Conservation (phyloP, 192 early-diverging fungal species). For the Podila clonocystis region DNA sequence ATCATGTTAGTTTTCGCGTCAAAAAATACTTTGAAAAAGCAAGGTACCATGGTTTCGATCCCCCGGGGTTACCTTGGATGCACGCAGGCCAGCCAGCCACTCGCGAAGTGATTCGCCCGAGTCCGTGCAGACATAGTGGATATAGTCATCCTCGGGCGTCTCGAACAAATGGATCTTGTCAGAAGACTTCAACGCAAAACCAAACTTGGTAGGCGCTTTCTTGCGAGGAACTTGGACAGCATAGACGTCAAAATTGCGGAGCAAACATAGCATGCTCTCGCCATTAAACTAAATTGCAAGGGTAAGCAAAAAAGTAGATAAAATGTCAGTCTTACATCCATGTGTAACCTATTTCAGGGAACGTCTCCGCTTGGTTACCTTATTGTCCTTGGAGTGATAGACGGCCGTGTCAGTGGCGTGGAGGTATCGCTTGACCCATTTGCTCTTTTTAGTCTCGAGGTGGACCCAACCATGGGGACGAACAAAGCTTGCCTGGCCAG, state of each 20-base stretch:
- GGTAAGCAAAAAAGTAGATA: neutral
- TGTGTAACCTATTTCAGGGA: no score
- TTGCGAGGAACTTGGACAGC: constrained; percentile 73
- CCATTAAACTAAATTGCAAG: constrained; percentile 36
- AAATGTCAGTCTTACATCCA: constrained; percentile 9
- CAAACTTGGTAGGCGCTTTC: constrained; percentile 80
- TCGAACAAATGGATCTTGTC: constrained; percentile 83
- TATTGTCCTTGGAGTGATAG: constrained; percentile 73
- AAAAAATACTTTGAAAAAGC: neutral
- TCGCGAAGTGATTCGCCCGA: constrained; percentile 71
- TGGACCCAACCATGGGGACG: constrained; percentile 70
- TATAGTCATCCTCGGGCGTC: constrained; percentile 84
- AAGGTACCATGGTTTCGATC: neutral
- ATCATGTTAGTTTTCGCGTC: neutral
- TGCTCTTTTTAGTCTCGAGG: constrained; percentile 82
- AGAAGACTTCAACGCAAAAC: constrained; percentile 87
- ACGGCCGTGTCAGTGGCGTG: constrained; percentile 71
- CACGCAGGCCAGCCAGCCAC: constrained; percentile 77
- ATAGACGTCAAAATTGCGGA: constrained; percentile 87
- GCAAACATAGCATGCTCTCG: constrained; percentile 57
- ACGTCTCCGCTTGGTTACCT: constrained; percentile 49
- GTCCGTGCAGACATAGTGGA: constrained; percentile 76
- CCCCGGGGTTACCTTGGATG: constrained; percentile 67
- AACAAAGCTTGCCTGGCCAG: constrained; percentile 37
- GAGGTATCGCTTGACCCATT: constrained; percentile 86